A percentile compares a stretch with the other conserved stretches of the same genome.
Evolutionary conservation across 1,284 basidiomycete species (phyloP).

Genomic region (Ganoderma meredithae): DNA sequence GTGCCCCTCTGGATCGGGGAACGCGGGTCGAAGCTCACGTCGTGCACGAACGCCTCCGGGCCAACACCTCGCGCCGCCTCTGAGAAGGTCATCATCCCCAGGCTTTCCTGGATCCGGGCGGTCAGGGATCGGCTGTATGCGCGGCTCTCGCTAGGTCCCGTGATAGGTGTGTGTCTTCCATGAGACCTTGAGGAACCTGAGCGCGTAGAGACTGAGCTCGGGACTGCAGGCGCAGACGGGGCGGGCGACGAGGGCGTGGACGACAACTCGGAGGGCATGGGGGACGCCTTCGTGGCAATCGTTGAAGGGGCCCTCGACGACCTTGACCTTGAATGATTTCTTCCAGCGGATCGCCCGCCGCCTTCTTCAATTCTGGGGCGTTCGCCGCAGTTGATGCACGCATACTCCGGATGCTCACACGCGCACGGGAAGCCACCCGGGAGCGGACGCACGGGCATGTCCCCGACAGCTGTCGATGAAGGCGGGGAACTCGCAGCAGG

Average conservation of each 20-base stretch:
- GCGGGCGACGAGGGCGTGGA: not conserved
- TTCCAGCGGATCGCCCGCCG: not conserved
- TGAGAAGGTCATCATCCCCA: constrained; percentile 17
- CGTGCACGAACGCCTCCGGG: constrained; percentile 24
- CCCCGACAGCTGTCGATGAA: not conserved
- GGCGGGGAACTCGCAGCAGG: constrained; percentile 7
- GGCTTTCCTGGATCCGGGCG: constrained; percentile 10
- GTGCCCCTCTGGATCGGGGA: constrained; percentile 37
- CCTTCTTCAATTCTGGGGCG: not conserved
- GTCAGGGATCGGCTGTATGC: not conserved
- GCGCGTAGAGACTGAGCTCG: not conserved
- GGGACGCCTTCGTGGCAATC: not conserved
- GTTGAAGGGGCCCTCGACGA: not conserved
- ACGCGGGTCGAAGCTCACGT: constrained; percentile 38
- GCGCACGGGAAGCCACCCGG: not conserved
- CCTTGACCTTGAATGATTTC: too few relatives aligned
- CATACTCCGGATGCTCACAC: constrained; percentile 10
- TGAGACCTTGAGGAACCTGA: constrained; percentile 8
- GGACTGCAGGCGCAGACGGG: not conserved
- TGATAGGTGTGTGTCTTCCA: constrained; percentile 16
- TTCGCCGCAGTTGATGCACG: constrained; percentile 2
- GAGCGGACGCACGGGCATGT: constrained; percentile 1
- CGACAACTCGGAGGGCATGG: not conserved
- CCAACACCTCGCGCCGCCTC: constrained; percentile 14
- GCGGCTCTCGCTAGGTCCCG: constrained; percentile 21